phyloP scores from a whole-genome alignment of 1,284 basidiomycete species.

The Filobasidium uniguttulatum region DNA sequence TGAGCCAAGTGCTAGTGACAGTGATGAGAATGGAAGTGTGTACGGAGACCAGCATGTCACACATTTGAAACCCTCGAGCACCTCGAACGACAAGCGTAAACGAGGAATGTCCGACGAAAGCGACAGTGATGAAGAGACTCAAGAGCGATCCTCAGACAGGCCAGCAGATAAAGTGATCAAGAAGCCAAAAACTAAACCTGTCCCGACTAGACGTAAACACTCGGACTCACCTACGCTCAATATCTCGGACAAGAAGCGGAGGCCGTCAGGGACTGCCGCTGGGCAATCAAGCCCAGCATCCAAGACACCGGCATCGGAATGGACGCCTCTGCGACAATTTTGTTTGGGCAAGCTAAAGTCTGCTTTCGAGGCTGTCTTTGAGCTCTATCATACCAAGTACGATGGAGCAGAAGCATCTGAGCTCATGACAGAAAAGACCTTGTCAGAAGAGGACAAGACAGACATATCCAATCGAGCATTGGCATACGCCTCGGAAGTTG shows the following conservation, averaged over 20 bases:
- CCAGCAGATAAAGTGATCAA: not conserved
- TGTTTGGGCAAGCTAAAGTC: not conserved
- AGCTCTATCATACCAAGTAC: not conserved
- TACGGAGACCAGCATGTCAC: not conserved
- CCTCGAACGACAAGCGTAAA: not conserved
- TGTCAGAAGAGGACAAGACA: not conserved
- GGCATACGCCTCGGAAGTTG: constrained; percentile 6
- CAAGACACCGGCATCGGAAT: not conserved
- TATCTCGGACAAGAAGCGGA: not conserved
- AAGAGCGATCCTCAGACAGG: too few relatives aligned
- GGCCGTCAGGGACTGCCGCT: not conserved
- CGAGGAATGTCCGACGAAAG: not conserved
- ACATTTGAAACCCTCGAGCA: not conserved
- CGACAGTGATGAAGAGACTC: not conserved
- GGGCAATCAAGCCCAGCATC: not conserved
- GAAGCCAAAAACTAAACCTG: not conserved
- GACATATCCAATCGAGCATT: not conserved
- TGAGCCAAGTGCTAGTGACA: not conserved
- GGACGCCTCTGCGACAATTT: not conserved
- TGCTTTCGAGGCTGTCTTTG: not conserved
- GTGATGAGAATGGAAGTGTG: not conserved
- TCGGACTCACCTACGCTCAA: not conserved
- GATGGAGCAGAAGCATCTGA: not conserved
- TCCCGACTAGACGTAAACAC: not conserved
- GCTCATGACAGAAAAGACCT: not conserved